Evolutionary conservation across 2,329 filamentous ascomycete genomes (phyloP).

Genomic region (Cladosporium halotolerans): DNA sequence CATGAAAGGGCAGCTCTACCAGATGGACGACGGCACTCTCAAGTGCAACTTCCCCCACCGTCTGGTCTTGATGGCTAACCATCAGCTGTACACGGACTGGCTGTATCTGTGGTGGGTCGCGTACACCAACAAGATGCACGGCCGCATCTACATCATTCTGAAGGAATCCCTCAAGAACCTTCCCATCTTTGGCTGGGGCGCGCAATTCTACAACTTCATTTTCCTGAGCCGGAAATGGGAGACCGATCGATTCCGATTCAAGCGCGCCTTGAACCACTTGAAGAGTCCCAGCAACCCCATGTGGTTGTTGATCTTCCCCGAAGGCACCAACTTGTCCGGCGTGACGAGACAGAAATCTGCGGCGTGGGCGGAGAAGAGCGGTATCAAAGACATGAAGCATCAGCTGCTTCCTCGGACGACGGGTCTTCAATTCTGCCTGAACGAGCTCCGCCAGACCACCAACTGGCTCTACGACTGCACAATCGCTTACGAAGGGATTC

Average conservation of each 20-base stretch:
- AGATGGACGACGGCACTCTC: conserved; percentile 64
- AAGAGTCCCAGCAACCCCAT: conserved; percentile 68
- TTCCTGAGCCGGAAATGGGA: conserved; percentile 89
- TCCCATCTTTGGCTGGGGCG: conserved; percentile 71
- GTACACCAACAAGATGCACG: conserved; percentile 79
- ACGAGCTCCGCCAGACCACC: conserved; percentile 65
- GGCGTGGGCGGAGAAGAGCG: conserved; percentile 70
- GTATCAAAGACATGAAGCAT: conserved; percentile 66
- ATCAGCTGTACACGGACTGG: conserved; percentile 89
- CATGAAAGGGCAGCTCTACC: conserved; percentile 66
- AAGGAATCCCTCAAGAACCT: conserved; percentile 82
- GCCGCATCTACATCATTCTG: conserved; percentile 82
- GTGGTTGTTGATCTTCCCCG: conserved; percentile 85
- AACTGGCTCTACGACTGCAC: conserved; percentile 91
- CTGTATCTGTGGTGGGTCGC: conserved; percentile 89
- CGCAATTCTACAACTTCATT: conserved; percentile 84
- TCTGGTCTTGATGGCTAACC: conserved; percentile 78
- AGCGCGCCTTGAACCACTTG: conserved; percentile 65
- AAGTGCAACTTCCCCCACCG: conserved; percentile 76
- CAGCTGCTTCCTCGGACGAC: conserved; percentile 73
- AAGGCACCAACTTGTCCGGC: conserved; percentile 73
- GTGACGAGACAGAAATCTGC: conserved; percentile 66
- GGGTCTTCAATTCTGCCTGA: conserved; percentile 71
- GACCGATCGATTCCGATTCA: conserved; percentile 68
- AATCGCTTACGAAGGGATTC: conserved; percentile 88